These are phyloP conservation scores for Silene coronaria DNA, from an alignment of 179 eudicot species.

Conservation along the genomic window DNA sequence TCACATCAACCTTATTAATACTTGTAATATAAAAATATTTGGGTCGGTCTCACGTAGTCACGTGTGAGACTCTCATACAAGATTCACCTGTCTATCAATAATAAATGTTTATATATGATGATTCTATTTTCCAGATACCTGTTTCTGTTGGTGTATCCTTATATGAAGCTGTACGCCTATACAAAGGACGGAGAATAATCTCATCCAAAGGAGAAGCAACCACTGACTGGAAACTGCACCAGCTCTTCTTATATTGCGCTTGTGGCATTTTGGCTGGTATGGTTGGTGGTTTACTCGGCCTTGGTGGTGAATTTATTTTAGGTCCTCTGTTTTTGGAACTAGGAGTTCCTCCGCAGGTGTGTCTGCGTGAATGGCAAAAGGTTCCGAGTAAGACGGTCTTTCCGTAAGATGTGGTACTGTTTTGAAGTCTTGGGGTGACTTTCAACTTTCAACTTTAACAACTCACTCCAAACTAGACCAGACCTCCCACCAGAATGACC, in stretches of 20 bases:
- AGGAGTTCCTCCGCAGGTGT: conserved; percentile 80
- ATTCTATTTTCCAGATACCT: conserved; percentile 48
- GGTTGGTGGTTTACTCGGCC: conserved; percentile 80
- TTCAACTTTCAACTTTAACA: neutral
- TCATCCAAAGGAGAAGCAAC: conserved; percentile 53
- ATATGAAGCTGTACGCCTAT: conserved; percentile 63
- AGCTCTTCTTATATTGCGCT: conserved; percentile 49
- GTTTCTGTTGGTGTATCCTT: conserved; percentile 60
- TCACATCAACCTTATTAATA: too few species aligned
- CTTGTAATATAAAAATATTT: too few species aligned
- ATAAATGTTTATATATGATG: neutral
- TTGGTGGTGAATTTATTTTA: conserved; percentile 77
- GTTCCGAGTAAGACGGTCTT: neutral
- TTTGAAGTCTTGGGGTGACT: neutral
- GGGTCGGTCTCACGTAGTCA: too few species aligned
- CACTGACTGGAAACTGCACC: conserved; percentile 41
- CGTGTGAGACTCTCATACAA: too few species aligned
- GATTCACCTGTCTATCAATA: neutral
- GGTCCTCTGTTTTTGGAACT: conserved; percentile 72
- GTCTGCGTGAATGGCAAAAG: neutral
- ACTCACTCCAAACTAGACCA: neutral
- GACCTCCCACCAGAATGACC: too few species aligned
- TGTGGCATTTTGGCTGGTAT: conserved; percentile 68
- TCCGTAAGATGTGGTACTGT: neutral
- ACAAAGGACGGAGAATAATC: conserved; percentile 61